These are phyloP conservation scores for Podospora didyma DNA, from an alignment of 495 filamentous ascomycete species.

Conservation along the genomic window DNA sequence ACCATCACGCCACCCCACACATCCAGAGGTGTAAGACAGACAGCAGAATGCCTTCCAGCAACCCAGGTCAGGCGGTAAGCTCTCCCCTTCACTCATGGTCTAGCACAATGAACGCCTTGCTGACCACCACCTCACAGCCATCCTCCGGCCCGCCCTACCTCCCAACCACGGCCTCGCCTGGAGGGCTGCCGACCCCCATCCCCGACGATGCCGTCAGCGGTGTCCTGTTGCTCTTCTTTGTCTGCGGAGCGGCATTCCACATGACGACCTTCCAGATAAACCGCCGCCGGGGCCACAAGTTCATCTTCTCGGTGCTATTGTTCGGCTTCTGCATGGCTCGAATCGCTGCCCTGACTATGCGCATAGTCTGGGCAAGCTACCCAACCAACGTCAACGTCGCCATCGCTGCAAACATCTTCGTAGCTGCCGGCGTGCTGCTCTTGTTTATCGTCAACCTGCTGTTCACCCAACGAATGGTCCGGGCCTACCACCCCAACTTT, in stretches of 20 bases:
- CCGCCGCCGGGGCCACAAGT: constrained; percentile 53
- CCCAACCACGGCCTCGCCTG: constrained; percentile 43
- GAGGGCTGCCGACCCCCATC: constrained; percentile 50
- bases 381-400: constrained; percentile 48
- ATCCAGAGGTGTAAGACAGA: too few relatives aligned
- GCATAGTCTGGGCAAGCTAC: constrained; percentile 54
- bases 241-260: constrained; percentile 50
- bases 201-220: constrained; percentile 61
- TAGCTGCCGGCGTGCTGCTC: constrained; percentile 69
- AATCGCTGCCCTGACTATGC: constrained; percentile 58
- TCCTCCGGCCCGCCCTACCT: constrained; percentile 30
- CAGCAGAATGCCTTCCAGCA: neutral
- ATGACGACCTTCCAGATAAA: constrained; percentile 61
- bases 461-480: constrained; percentile 69
- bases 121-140: neutral
- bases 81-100: neutral
- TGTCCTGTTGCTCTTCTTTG: constrained; percentile 67
- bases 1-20: too few relatives aligned
- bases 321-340: constrained; percentile 78
- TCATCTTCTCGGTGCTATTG: constrained; percentile 61
- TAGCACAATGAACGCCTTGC: neutral
- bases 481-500: constrained; percentile 61
- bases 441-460: constrained; percentile 77
- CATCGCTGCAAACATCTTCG: constrained; percentile 70
- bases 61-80: neutral